Evolutionary conservation across 441 rosid species (phyloP).

Genomic region (Erodium moschatum): DNA sequence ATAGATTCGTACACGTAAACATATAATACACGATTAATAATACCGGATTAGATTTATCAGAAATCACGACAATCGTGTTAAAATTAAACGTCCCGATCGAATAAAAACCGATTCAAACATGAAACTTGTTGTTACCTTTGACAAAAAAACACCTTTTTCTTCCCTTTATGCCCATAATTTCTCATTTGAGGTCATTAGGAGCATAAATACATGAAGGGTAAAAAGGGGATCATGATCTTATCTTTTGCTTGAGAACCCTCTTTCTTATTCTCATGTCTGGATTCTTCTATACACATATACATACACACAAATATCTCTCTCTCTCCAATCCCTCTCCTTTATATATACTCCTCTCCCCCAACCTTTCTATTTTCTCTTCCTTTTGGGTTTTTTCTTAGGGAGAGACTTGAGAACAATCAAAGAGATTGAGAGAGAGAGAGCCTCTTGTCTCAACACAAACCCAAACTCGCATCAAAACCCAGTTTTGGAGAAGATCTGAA

Average conservation of each 20-base stretch:
- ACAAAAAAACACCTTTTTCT: no score
- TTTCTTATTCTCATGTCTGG: constrained; percentile 17
- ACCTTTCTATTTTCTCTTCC: constrained; percentile 14
- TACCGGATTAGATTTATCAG: no score
- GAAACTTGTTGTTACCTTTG: no score
- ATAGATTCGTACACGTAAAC: no score
- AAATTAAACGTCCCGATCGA: no score
- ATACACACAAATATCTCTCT: constrained; percentile 14
- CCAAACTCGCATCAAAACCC: neutral
- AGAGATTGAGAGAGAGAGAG: constrained; percentile 15
- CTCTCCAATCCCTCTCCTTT: constrained; percentile 14
- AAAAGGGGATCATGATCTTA: constrained; percentile 2
- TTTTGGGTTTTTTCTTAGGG: constrained; percentile 23
- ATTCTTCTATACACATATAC: constrained; percentile 23
- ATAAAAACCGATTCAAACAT: no score
- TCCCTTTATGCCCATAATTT: no score
- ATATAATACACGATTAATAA: no score
- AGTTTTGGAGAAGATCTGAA: constrained; percentile 16
- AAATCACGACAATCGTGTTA: no score
- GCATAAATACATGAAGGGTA: neutral
- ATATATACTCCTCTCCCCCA: constrained; percentile 29
- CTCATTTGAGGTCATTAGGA: no score
- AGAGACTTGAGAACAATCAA: constrained; percentile 2
- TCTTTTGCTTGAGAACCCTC: neutral
- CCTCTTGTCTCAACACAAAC: constrained; percentile 2